These are phyloP conservation scores for Colletotrichum simmondsii DNA, from an alignment of 2,329 filamentous ascomycete species.

Conservation along the genomic window DNA sequence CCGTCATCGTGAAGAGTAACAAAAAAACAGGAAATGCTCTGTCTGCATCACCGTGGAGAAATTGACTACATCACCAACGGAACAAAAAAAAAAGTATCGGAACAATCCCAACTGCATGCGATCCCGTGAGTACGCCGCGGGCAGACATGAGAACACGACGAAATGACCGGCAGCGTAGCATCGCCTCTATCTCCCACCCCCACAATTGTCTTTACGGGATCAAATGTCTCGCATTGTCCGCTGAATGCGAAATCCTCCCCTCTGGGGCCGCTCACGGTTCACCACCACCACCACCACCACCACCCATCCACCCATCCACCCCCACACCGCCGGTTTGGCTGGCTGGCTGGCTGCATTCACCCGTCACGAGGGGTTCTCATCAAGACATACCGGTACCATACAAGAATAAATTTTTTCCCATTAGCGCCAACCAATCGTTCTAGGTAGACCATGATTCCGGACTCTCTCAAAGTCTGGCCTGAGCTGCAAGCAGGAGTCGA, in stretches of 20 bases:
- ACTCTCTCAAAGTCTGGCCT: background rate
- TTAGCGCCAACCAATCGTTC: conserved; percentile 27
- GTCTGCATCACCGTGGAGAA: background rate
- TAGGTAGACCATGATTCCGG: conserved; percentile 4
- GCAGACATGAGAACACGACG: background rate
- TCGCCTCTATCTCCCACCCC: background rate
- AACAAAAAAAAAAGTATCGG: no score
- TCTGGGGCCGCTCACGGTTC: no score
- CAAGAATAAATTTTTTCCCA: background rate
- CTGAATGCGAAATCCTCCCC: conserved; percentile 14
- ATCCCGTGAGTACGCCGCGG: background rate
- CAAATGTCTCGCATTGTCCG: conserved; percentile 32
- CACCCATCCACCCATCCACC: background rate
- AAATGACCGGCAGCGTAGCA: background rate
- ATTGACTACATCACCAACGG: background rate
- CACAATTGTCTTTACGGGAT: background rate
- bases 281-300: no score
- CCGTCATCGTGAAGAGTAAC: background rate
- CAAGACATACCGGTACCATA: background rate
- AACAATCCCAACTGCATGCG: background rate
- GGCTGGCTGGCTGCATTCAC: conserved; percentile 18
- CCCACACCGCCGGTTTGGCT: conserved; percentile 5
- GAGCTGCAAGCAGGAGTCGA: conserved; percentile 13
- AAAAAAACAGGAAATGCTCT: background rate
- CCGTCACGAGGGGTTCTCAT: conserved; percentile 23